These are phyloP conservation scores for Salix exigua DNA, from an alignment of 345 rosid genomes.

Conservation along the genomic window DNA sequence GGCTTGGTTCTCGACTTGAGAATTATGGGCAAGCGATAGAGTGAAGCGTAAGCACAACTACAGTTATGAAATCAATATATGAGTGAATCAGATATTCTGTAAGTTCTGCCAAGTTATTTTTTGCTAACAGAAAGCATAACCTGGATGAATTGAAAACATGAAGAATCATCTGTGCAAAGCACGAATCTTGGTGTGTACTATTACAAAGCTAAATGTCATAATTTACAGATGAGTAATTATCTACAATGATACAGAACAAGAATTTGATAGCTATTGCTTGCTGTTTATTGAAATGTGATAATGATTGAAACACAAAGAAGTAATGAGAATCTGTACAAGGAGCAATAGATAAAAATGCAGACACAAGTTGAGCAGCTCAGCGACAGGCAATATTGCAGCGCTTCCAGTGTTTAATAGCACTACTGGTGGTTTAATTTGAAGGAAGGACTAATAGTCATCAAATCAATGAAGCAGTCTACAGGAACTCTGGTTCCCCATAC, in stretches of 20 bases:
- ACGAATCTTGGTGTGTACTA: not conserved
- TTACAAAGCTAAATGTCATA: not conserved
- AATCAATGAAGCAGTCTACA: slow-evolving; percentile 48
- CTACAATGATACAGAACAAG: not conserved
- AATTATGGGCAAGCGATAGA: not conserved
- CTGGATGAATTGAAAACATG: not conserved
- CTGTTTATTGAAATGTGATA: not conserved
- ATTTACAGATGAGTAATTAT: not conserved
- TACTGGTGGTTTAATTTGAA: slow-evolving; percentile 50
- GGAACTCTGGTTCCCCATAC: slow-evolving; percentile 89
- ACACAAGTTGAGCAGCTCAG: slow-evolving; percentile 15
- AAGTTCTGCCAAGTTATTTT: not conserved
- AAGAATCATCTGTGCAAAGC: not conserved
- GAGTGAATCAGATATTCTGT: not conserved
- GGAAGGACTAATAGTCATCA: slow-evolving; percentile 59
- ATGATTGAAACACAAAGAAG: not conserved
- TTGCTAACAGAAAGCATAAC: not conserved
- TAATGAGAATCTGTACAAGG: slow-evolving; percentile 5
- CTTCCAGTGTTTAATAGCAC: slow-evolving; percentile 34
- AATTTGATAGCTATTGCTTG: not conserved
- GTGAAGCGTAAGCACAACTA: not conserved
- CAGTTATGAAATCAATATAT: not conserved
- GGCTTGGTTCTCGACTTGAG: not conserved
- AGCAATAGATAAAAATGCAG: not conserved
- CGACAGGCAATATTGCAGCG: slow-evolving; percentile 43